phyloP scores from a whole-genome alignment of 148 eudicot species.

The Nepenthes mirabilis region DNA sequence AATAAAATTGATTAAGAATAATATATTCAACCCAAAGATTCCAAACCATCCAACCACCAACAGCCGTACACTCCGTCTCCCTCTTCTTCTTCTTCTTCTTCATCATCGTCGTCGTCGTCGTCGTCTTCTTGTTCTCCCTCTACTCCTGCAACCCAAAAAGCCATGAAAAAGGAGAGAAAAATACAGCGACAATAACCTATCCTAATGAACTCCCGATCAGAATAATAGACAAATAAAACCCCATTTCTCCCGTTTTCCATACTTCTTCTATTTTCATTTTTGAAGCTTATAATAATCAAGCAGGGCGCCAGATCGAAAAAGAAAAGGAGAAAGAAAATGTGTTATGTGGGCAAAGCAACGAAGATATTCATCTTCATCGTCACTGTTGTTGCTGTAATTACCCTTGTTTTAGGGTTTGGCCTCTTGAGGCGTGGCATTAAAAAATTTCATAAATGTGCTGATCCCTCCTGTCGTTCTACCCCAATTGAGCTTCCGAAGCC shows the following conservation, averaged over 20 bases:
- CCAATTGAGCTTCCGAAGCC: conserved; percentile 4
- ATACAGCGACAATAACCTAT: neutral
- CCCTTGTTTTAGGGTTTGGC: conserved; percentile 54
- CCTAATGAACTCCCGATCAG: too few relatives aligned
- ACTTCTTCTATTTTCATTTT: neutral
- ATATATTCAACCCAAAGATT: too few relatives aligned
- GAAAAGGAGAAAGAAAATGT: conserved; percentile 26
- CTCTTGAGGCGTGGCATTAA: conserved; percentile 21
- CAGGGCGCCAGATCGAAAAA: neutral
- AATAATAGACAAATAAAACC: neutral
- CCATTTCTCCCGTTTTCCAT: too few relatives aligned
- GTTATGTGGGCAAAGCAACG: conserved; percentile 92
- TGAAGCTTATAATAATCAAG: neutral
- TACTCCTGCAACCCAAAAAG: too few relatives aligned
- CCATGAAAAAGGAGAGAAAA: too few relatives aligned
- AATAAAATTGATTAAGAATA: too few relatives aligned
- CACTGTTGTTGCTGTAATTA: conserved; percentile 36
- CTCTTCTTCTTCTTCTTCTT: too few relatives aligned
- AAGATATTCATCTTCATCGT: conserved; percentile 89
- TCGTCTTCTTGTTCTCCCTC: too few relatives aligned
- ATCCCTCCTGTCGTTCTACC: conserved; percentile 10
- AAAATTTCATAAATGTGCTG: conserved; percentile 27
- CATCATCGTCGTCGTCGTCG: too few relatives aligned
- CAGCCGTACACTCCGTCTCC: too few relatives aligned
- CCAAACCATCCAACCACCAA: too few relatives aligned